These are phyloP conservation scores for Cercospora zeina DNA, from an alignment of 2,329 filamentous ascomycete genomes.

Conservation along the genomic window DNA sequence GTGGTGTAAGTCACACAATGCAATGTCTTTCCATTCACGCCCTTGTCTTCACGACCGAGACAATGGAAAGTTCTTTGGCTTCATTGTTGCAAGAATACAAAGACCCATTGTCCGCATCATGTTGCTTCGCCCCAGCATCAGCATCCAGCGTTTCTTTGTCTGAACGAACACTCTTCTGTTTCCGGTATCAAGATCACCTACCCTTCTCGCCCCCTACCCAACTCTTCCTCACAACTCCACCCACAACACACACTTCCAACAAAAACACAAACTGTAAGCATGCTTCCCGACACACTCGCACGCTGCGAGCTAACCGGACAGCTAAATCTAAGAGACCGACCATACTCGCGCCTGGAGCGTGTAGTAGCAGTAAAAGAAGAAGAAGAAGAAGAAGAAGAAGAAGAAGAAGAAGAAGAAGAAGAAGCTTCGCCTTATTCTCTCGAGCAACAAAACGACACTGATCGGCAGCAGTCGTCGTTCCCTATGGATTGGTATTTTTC, in stretches of 20 bases:
- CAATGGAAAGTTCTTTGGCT: background rate
- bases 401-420: too few species aligned
- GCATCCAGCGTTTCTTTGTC: background rate
- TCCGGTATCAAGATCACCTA: background rate
- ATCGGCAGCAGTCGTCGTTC: background rate
- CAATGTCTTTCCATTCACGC: background rate
- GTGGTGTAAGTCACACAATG: constrained; percentile 3
- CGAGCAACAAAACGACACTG: background rate
- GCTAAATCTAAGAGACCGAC: constrained; percentile 10
- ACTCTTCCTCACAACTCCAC: background rate
- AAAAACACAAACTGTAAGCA: constrained; percentile 6
- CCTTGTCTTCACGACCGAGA: background rate
- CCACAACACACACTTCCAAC: background rate
- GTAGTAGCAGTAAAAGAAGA: background rate
- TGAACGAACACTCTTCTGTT: background rate
- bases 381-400: too few species aligned
- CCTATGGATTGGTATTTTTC: constrained; percentile 7
- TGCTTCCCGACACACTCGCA: background rate
- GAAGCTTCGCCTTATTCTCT: background rate
- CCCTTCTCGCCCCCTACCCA: background rate
- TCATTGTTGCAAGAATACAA: constrained; percentile 1
- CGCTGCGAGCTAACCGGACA: background rate
- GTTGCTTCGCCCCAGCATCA: background rate
- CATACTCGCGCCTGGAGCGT: constrained; percentile 13
- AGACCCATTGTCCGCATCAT: background rate